Base-by-base conservation (phyloP, 345 rosid genomes). In the Arabis alpina region DNA sequence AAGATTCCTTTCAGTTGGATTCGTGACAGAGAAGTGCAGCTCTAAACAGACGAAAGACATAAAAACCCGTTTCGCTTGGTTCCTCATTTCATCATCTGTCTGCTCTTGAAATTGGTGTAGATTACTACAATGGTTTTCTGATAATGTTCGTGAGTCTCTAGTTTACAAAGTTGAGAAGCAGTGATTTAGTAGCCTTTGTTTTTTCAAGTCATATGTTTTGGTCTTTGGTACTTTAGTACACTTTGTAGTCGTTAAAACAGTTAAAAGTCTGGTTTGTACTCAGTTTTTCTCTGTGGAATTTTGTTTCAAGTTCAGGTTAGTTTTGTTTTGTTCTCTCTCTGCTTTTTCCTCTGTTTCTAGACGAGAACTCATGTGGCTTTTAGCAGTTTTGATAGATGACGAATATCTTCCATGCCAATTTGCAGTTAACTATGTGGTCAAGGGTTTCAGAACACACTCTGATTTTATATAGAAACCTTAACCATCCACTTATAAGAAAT, bases 1-100 rank as follows among this genome's bases (percentile, higher is more conserved):
- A 54, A 27, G 37, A 6, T 83, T 41, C 95, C 95, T 0, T 91
- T 94, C 81, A 94, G 96, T 42, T 94, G 97, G 99, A 81, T 94
- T 55, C 84, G 71, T 13, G 86, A 84, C 47, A 81, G 93, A 59
- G 75, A 88, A 71, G 88, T 94, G 75, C 78, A 80, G 82, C 88
- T 89, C 61, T 93, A n/a, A n/a, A n/a, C n/a, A n/a, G n/a, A n/a
- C n/a, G n/a, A 70, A 71, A 59, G 30, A 28, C 52, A 24, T 6
- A 61, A 65, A 10, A 52, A 48, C 52, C 48, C 45, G 0, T 11
- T 14, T 34, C 5, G 1, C 54, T 23, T 64, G 25, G 41, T 69
- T 60, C 55, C 54, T 52, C 47, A 37, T 36, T 59, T 34, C 56
- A 43, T 43, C 56, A 28, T 28, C 4, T 52, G 73, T 74, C 71